Conservation (phyloP, 2,329 filamentous ascomycete genomes). For the Fusarium napiforme region DNA sequence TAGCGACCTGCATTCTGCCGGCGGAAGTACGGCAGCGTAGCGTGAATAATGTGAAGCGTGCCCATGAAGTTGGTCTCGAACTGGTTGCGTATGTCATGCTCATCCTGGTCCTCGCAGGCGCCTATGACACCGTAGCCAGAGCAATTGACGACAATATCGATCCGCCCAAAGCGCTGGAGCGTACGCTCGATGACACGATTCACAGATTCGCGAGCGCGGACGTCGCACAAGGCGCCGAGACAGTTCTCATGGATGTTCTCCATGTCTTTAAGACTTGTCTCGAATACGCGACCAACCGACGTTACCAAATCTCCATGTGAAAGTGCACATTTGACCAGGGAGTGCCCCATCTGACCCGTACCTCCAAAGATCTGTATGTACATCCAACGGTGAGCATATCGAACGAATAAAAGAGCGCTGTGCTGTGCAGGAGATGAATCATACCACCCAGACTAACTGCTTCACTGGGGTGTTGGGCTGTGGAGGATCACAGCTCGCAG, state of each 20-base stretch:
- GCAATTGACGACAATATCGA: constrained; percentile 93
- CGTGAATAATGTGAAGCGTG: constrained; percentile 90
- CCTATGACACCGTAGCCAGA: constrained; percentile 96
- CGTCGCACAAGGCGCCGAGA: constrained; percentile 87
- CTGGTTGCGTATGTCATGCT: constrained; percentile 92
- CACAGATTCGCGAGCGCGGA: constrained; percentile 84
- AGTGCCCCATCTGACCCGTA: constrained; percentile 96
- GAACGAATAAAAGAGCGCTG: not conserved
- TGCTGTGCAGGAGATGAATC: not conserved
- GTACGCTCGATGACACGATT: constrained; percentile 75
- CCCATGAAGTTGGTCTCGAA: constrained; percentile 99
- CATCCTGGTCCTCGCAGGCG: constrained; percentile 95
- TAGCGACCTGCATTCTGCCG: constrained; percentile 81
- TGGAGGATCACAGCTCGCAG: constrained; percentile 87
- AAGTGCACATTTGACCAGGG: constrained; percentile 84
- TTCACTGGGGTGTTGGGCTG: constrained; percentile 74
- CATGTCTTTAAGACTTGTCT: constrained; percentile 80
- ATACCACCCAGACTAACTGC: constrained; percentile 88
- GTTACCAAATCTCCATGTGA: constrained; percentile 84
- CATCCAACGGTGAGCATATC: constrained; percentile 5
- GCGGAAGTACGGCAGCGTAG: constrained; percentile 88
- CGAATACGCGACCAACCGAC: constrained; percentile 84
- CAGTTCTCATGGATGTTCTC: constrained; percentile 77
- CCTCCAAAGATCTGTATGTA: constrained; percentile 85
- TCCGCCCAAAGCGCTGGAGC: constrained; percentile 78